Percentiles rank a stretch among this genome's conserved stretches.
Evolutionary conservation across 2,329 filamentous ascomycete genomes (phyloP).

Genomic region (Alternaria alternata): DNA sequence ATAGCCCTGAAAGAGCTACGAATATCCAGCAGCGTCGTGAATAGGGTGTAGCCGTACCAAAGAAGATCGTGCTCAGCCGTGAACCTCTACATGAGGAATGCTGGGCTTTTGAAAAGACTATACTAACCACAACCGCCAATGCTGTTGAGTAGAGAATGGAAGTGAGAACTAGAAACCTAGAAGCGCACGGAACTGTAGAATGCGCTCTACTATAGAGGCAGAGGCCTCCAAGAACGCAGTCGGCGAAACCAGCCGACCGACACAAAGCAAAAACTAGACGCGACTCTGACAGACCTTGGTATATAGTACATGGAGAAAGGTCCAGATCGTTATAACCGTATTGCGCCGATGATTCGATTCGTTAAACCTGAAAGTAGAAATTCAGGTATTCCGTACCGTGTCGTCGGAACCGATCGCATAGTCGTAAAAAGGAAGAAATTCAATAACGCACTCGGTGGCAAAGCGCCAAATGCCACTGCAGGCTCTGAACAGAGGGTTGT

Average conservation of each 20-base stretch:
- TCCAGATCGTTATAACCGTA: conserved; percentile 44
- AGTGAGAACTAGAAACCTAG: conserved; percentile 10
- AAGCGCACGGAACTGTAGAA: conserved; percentile 18
- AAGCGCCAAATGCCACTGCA: conserved; percentile 32
- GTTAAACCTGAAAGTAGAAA: conserved; percentile 40
- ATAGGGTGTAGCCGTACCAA: conserved; percentile 18
- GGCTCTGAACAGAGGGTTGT: conserved; percentile 43
- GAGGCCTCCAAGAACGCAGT: conserved; percentile 23
- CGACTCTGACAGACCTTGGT: conserved; percentile 39
- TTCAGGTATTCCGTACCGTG: conserved; percentile 48
- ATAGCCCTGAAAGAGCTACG: conserved; percentile 13
- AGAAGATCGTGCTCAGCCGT: conserved; percentile 19
- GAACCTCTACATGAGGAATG: conserved; percentile 30
- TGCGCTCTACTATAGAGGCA: conserved; percentile 16
- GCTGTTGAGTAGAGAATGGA: conserved; percentile 15
- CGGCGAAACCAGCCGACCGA: conserved; percentile 40
- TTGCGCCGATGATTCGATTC: conserved; percentile 46
- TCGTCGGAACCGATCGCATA: conserved; percentile 43
- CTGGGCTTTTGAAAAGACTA: conserved; percentile 32
- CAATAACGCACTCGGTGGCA: conserved; percentile 36
- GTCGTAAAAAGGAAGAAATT: conserved; percentile 38
- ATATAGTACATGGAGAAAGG: conserved; percentile 50
- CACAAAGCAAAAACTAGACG: conserved; percentile 35
- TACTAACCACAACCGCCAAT: conserved; percentile 15
- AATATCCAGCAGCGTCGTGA: conserved; percentile 22